Base-by-base conservation (phyloP, 225 moss, liverwort and hornwort species). In the Rhytidiadelphus loreus region DNA sequence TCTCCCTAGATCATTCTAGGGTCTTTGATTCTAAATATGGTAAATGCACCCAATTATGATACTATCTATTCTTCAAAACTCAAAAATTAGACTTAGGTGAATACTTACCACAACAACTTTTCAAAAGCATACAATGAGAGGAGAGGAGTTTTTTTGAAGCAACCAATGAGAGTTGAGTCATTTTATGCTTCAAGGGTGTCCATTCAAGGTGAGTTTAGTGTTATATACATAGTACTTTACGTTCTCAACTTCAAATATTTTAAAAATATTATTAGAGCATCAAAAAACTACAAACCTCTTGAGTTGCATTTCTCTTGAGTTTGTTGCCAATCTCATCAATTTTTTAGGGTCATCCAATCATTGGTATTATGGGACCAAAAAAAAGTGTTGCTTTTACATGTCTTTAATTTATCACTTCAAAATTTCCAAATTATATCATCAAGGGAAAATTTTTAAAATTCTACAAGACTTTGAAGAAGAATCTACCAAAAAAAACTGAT, bases 1-100 rank as follows among this genome's bases (percentile, higher is more conserved):
- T 53, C 0, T 76, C 0, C 0, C 5, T 35, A 53, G 13, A 53
- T 76, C 14, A 13, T 14, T 52, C 0, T 35, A 0, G 21, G 2
- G 4, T 1, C 13, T 0, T 52, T 76, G 23, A 53, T 35, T 35
- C 3, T 35, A 53, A 14, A 23, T 52, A 52, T 76, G 33, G 0
- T 52, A 52, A 14, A 4, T 0, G 3, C 5, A 14, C 1, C 8
- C 9, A 76, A 23, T 35, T 76, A 14, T 50, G 6, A 23, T 3
- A 53, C 23, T 76, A 23, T 35, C 4, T 0, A 35, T 14, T 53
- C 0, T 76, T 6, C 35, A 35, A 52, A 22, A 8, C 5, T 3
- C 7, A 20, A 33, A 21, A 21, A 22, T 50, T 33, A 5, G 1
- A 33, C 8, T 52, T 33, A 4, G 33, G 52, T 52, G 33, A 75